phyloP scores from a whole-genome alignment of 352 stramenopile genomes.

The Plasmopara halstedii region DNA sequence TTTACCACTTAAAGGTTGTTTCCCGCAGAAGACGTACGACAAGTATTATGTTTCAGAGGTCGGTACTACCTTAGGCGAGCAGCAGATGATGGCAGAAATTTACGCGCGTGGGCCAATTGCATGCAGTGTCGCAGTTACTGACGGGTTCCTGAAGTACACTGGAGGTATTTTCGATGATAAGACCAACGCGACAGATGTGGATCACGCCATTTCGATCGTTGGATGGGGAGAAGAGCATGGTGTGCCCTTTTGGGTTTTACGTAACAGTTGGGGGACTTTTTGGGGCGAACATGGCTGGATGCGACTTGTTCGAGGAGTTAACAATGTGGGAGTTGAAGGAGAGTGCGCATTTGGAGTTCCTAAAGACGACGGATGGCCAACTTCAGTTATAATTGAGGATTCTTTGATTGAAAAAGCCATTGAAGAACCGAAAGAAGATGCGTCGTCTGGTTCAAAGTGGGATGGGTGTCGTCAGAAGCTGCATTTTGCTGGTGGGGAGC shows the following conservation, averaged over 20 bases:
- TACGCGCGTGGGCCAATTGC: conserved; percentile 92
- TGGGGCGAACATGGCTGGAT: conserved; percentile 96
- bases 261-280: conserved; percentile 92
- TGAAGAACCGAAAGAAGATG: conserved; percentile 11
- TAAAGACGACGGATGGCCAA: conserved; percentile 70
- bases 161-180: conserved; percentile 92
- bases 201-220: conserved; percentile 94
- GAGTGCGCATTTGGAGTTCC: conserved; percentile 91
- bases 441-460: conserved; percentile 15
- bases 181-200: conserved; percentile 51
- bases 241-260: conserved; percentile 92
- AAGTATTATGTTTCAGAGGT: conserved; percentile 95
- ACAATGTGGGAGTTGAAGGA: conserved; percentile 91
- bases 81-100: conserved; percentile 96
- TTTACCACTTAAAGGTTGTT: conserved; percentile 68
- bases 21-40: conserved; percentile 87
- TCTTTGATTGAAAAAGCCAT: conserved; percentile 20
- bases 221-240: conserved; percentile 90
- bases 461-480: conserved; percentile 53
- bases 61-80: conserved; percentile 83
- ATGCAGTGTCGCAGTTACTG: conserved; percentile 89
- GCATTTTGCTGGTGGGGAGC: conserved; percentile 55
- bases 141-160: conserved; percentile 87
- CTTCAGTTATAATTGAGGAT: conserved; percentile 24
- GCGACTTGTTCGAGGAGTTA: conserved; percentile 84